These are phyloP conservation scores for Amanita thiersii DNA, from an alignment of 768 basidiomycete genomes.

Conservation along the genomic window DNA sequence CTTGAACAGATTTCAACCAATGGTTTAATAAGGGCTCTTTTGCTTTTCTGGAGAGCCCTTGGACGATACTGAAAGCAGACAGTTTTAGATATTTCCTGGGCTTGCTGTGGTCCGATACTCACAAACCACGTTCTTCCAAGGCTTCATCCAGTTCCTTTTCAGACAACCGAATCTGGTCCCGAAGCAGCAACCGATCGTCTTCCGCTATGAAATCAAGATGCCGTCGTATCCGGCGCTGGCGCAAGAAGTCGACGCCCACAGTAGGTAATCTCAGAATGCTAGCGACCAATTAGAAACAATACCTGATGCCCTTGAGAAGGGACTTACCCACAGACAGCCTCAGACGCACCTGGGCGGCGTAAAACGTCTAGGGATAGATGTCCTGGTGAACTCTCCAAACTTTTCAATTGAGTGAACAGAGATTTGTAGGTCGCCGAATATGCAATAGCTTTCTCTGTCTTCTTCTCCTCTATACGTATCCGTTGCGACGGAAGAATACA, in stretches of 20 bases:
- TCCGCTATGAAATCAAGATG: conserved; percentile 39
- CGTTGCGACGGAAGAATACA: conserved; percentile 79
- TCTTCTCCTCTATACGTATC: conserved; percentile 50
- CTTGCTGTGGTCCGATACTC: conserved; percentile 19
- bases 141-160: conserved; percentile 53
- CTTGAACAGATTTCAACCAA: conserved; percentile 53
- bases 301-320: neutral
- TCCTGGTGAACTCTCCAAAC: conserved; percentile 23
- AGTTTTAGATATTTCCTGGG: neutral
- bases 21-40: conserved; percentile 46
- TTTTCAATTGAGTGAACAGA: conserved; percentile 26
- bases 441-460: conserved; percentile 37
- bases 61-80: conserved; percentile 24
- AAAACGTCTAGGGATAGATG: conserved; percentile 25
- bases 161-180: conserved; percentile 41
- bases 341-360: conserved; percentile 21
- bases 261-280: conserved; percentile 37
- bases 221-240: conserved; percentile 32
- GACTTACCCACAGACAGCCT: conserved; percentile 54
- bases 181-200: conserved; percentile 58
- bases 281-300: neutral
- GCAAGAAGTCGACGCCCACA: conserved; percentile 31
- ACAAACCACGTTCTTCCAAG: conserved; percentile 75
- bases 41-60: conserved; percentile 28
- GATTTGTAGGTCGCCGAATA: conserved; percentile 27